A percentile compares a stretch with the other conserved stretches of the same genome.
Evolutionary conservation across 2,329 filamentous ascomycete species (phyloP).

Genomic region (Calonectria pauciramosa): DNA sequence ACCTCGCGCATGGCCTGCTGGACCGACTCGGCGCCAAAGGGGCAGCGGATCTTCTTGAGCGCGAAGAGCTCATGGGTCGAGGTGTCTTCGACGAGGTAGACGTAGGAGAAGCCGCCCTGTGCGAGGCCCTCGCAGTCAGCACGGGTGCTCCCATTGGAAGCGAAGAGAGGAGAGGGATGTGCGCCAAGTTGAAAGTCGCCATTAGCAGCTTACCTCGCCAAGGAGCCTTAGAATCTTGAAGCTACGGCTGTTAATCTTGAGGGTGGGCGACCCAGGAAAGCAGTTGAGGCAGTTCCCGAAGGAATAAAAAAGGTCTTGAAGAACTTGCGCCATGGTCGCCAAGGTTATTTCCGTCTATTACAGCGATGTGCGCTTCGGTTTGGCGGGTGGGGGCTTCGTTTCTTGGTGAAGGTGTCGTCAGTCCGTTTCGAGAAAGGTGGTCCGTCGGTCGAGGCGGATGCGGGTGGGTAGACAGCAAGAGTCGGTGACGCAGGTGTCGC

Average conservation of each 20-base stretch:
- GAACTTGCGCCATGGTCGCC: conserved; percentile 79
- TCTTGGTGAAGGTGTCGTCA: conserved; percentile 13
- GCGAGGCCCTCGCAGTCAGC: conserved; percentile 16
- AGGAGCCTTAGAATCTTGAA: conserved; percentile 96
- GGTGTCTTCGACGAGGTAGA: conserved; percentile 97
- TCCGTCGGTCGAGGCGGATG: not conserved
- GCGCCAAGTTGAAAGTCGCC: not conserved
- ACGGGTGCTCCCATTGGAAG: not conserved
- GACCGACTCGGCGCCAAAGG: conserved; percentile 96
- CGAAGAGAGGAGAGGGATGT: not conserved
- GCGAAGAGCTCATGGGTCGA: conserved; percentile 87
- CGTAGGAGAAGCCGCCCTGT: conserved; percentile 97
- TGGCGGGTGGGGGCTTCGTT: not conserved
- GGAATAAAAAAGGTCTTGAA: conserved; percentile 91
- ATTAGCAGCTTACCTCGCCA: conserved; percentile 79
- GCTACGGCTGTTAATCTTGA: conserved; percentile 94
- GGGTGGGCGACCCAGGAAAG: conserved; percentile 92
- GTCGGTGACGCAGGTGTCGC: not conserved
- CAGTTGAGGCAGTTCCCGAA: conserved; percentile 96
- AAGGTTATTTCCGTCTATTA: not conserved
- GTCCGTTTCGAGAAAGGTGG: conserved; percentile 1
- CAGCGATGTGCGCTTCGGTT: not conserved
- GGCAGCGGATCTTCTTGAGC: conserved; percentile 98
- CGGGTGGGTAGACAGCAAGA: not conserved
- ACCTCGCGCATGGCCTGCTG: conserved; percentile 96